These are phyloP conservation scores for Berberis thunbergii DNA, from an alignment of 164 flowering plant species.

Conservation along the genomic window DNA sequence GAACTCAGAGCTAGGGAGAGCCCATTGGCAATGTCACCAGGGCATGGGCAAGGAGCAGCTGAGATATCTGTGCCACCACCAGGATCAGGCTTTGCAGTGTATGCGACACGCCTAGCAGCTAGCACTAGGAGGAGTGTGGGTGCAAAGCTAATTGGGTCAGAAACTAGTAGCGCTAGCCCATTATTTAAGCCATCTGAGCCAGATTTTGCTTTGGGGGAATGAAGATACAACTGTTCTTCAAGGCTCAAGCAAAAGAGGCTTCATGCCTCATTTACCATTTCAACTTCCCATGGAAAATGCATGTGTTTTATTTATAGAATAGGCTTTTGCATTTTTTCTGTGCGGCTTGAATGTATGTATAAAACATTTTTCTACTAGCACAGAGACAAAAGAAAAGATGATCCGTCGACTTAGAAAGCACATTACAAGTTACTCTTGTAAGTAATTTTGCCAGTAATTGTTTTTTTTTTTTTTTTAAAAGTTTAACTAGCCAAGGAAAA, in stretches of 20 bases:
- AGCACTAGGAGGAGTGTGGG: constrained; percentile 29
- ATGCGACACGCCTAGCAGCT: constrained; percentile 31
- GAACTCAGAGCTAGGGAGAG: constrained; percentile 40
- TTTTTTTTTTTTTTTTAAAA: no score
- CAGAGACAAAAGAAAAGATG: no score
- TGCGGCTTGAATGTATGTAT: no score
- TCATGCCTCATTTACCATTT: no score
- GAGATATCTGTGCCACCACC: constrained; percentile 2
- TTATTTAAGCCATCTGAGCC: constrained; percentile 69
- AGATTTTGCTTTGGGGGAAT: constrained; percentile 57
- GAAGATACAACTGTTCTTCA: background rate
- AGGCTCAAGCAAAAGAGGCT: background rate
- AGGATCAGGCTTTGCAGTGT: constrained; percentile 22
- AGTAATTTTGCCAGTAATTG: no score
- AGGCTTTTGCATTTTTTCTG: no score
- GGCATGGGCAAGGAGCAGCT: background rate
- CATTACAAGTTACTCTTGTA: no score
- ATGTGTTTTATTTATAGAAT: no score
- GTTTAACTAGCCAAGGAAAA: no score
- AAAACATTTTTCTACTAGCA: no score
- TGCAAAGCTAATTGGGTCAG: constrained; percentile 20
- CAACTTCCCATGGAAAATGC: no score
- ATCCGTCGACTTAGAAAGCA: no score
- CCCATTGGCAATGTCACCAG: constrained; percentile 7
- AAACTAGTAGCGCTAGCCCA: constrained; percentile 25